Evolutionary conservation across 345 rosid genomes (phyloP).

Genomic region (Atalantia buxifolia): DNA sequence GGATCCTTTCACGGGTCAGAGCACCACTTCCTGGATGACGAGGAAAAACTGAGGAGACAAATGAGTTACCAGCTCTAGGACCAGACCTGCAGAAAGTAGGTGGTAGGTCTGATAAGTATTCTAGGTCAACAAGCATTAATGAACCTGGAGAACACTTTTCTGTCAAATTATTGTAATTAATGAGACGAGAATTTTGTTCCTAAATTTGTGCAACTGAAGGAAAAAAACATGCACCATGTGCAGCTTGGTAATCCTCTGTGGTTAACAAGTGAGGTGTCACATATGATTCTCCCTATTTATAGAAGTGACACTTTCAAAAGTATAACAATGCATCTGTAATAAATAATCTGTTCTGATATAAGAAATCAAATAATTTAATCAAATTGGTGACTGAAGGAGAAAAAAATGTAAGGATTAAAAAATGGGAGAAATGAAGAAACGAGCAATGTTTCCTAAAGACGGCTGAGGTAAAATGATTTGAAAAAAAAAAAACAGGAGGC

Average conservation of each 20-base stretch:
- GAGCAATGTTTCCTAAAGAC: not conserved
- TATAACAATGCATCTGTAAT: not conserved
- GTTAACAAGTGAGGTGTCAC: not conserved
- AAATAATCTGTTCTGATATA: not conserved
- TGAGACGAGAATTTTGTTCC: not conserved
- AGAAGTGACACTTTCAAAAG: not conserved
- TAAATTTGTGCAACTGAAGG: not conserved
- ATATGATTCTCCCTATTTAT: not conserved
- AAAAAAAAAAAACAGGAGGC: not conserved
- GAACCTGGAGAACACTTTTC: not conserved
- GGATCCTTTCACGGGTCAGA: slow-evolving; percentile 44
- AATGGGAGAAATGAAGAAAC: not conserved
- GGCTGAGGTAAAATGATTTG: too few species aligned
- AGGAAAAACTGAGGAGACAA: slow-evolving; percentile 40
- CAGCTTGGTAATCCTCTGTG: not conserved
- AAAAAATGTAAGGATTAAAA: not conserved
- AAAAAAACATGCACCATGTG: not conserved
- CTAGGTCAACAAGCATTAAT: not conserved
- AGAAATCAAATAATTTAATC: not conserved
- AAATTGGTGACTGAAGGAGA: not conserved
- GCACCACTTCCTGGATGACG: slow-evolving; percentile 44
- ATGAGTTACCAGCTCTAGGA: slow-evolving; percentile 41
- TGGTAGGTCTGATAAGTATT: not conserved
- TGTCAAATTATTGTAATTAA: not conserved
- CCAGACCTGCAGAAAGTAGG: slow-evolving; percentile 35